A percentile compares a stretch with the other conserved stretches of the same genome.
These are phyloP conservation scores for Allantophomopsis cytisporea DNA, from an alignment of 2,329 filamentous ascomycete species.

Conservation along the genomic window DNA sequence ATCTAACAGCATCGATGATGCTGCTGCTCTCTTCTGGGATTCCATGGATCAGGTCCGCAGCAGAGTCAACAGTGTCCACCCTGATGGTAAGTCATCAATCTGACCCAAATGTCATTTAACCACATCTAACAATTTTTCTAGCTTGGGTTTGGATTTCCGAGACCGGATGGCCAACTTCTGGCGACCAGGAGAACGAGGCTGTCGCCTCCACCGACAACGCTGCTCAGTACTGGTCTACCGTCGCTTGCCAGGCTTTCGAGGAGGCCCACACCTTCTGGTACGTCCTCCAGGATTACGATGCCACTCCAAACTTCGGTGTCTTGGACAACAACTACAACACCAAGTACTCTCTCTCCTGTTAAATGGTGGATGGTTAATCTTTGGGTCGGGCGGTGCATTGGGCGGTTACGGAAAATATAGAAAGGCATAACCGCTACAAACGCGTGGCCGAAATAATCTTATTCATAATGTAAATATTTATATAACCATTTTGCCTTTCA, in stretches of 20 bases:
- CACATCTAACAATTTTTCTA: not conserved
- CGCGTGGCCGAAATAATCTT: too few relatives aligned
- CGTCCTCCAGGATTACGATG: constrained; percentile 38
- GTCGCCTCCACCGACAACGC: constrained; percentile 42
- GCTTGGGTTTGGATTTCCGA: constrained; percentile 50
- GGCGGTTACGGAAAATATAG: not conserved
- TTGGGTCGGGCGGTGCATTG: not conserved
- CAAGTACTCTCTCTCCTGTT: constrained; percentile 13
- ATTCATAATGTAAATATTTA: too few relatives aligned
- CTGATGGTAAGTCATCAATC: constrained; percentile 11
- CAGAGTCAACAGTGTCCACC: constrained; percentile 25
- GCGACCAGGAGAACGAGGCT: constrained; percentile 37
- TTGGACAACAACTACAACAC: constrained; percentile 16
- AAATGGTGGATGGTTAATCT: not conserved
- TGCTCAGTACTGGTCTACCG: constrained; percentile 46
- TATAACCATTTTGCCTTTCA: too few relatives aligned
- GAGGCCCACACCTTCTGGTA: constrained; percentile 47
- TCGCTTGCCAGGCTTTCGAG: constrained; percentile 44
- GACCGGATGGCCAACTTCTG: constrained; percentile 50
- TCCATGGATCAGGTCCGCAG: constrained; percentile 16
- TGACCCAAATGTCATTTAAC: too few relatives aligned
- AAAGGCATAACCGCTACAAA: too few relatives aligned
- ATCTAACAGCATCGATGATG: constrained; percentile 40
- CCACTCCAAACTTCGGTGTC: constrained; percentile 23
- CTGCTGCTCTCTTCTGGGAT: constrained; percentile 36